Evolutionary conservation across 768 basidiomycete genomes (phyloP).

Genomic region (Boletus subcaerulescens): DNA sequence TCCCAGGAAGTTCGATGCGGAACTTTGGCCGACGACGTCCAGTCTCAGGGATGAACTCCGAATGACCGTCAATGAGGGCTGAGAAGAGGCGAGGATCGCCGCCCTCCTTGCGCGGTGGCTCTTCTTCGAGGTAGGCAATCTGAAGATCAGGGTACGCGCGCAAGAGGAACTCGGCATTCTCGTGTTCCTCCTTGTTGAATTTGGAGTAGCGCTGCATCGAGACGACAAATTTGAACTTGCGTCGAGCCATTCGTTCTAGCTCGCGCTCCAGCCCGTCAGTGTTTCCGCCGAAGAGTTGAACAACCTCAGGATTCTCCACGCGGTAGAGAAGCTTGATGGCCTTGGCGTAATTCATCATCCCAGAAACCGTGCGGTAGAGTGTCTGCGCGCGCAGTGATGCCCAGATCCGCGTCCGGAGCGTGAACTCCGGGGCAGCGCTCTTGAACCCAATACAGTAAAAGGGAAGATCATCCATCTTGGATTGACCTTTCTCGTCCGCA

Average conservation of each 20-base stretch:
- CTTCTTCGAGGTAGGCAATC: conserved; percentile 98
- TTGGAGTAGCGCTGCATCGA: conserved; percentile 99
- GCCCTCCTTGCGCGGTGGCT: conserved; percentile 89
- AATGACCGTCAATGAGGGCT: conserved; percentile 95
- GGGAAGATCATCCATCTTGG: conserved; percentile 88
- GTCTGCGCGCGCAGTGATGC: conserved; percentile 98
- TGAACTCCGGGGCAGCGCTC: conserved; percentile 97
- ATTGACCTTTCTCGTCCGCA: conserved; percentile 78
- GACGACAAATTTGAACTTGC: conserved; percentile 99
- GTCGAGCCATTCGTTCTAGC: conserved; percentile 93
- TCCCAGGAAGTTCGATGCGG: conserved; percentile 96
- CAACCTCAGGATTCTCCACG: conserved; percentile 98
- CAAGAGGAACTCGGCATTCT: conserved; percentile 96
- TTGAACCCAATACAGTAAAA: conserved; percentile 99
- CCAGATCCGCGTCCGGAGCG: conserved; percentile 98
- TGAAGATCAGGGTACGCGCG: conserved; percentile 98
- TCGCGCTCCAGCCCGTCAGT: conserved; percentile 96
- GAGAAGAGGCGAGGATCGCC: conserved; percentile 96
- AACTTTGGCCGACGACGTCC: conserved; percentile 93
- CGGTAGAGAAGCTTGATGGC: conserved; percentile 99
- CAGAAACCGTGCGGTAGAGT: conserved; percentile 96
- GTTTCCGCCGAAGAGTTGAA: conserved; percentile 95
- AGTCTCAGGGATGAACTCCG: conserved; percentile 87
- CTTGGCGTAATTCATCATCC: conserved; percentile 99
- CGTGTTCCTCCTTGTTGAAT: conserved; percentile 99